A percentile compares a stretch with the other conserved stretches of the same genome.
phyloP scores from a whole-genome alignment of 176 grass and related monocot species.

The Dactylis glomerata region DNA sequence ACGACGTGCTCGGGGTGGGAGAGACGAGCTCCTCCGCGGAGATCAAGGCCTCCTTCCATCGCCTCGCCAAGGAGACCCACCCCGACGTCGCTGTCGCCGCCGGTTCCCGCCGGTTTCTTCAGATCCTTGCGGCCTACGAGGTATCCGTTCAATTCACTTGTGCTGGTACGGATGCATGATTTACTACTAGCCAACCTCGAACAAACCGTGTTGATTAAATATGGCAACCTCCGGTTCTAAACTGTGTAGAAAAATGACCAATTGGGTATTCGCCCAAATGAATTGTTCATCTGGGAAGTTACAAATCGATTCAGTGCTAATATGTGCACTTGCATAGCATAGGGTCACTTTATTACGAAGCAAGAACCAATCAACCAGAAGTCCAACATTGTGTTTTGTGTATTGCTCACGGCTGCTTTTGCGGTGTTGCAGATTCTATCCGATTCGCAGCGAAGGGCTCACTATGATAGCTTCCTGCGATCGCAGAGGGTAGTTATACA shows the following conservation, averaged over 20 bases:
- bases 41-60: slow-evolving; percentile 87
- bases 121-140: slow-evolving; percentile 90
- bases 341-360: neutral
- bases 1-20: slow-evolving; percentile 80
- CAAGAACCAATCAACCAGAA: neutral
- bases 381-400: neutral
- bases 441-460: slow-evolving; percentile 69
- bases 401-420: neutral
- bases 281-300: neutral
- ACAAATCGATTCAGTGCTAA: neutral
- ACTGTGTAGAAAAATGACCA: neutral
- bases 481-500: slow-evolving; percentile 49
- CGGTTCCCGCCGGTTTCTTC: slow-evolving; percentile 60
- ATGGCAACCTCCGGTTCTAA: neutral
- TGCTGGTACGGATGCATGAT: neutral
- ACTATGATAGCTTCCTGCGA: slow-evolving; percentile 72
- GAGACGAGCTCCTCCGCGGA: slow-evolving; percentile 68
- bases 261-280: neutral
- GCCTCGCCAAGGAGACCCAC: slow-evolving; percentile 90
- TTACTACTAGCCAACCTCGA: neutral
- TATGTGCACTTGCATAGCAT: neutral
- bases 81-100: slow-evolving; percentile 61
- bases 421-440: slow-evolving; percentile 69
- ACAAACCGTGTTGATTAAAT: neutral
- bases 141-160: slow-evolving; percentile 28